phyloP scores from a whole-genome alignment of 1,284 basidiomycete species.

The Boletellus dicymbophilus region DNA sequence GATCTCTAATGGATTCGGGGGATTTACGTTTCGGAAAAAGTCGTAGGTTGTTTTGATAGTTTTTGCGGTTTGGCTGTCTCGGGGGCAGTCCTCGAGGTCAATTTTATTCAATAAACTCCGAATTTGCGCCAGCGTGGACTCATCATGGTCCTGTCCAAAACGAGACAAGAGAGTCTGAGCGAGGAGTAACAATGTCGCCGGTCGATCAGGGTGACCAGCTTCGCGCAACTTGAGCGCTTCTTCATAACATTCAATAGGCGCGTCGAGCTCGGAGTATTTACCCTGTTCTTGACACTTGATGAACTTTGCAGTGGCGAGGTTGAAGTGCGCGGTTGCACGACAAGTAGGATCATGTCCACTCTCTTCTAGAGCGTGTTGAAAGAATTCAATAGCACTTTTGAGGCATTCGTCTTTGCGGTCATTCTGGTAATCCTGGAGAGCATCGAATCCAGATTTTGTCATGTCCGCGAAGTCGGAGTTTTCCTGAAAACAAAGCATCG shows the following conservation, averaged over 20 bases:
- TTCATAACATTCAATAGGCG: slow-evolving; percentile 4
- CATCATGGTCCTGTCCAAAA: background rate
- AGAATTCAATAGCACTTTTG: background rate
- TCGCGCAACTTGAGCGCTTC: slow-evolving; percentile 3
- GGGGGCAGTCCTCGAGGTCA: no score
- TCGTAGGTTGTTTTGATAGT: no score
- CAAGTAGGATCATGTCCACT: background rate
- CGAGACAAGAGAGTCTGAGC: slow-evolving; percentile 1
- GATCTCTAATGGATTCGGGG: background rate
- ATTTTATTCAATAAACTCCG: background rate
- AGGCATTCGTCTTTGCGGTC: background rate
- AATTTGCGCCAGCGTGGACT: background rate
- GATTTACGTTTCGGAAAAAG: no score
- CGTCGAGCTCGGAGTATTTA: background rate
- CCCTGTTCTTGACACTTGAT: background rate
- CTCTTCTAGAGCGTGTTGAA: background rate
- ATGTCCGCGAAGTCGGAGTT: background rate
- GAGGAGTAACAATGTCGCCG: slow-evolving; percentile 2
- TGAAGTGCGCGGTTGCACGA: background rate
- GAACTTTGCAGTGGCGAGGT: background rate
- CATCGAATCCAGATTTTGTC: background rate
- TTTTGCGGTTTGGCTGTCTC: no score
- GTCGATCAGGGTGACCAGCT: slow-evolving; percentile 3
- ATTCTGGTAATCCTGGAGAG: background rate
- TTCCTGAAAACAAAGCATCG: background rate